phyloP scores from a whole-genome alignment of 176 grass and related monocot species.

The Oropetium thomaeum region DNA sequence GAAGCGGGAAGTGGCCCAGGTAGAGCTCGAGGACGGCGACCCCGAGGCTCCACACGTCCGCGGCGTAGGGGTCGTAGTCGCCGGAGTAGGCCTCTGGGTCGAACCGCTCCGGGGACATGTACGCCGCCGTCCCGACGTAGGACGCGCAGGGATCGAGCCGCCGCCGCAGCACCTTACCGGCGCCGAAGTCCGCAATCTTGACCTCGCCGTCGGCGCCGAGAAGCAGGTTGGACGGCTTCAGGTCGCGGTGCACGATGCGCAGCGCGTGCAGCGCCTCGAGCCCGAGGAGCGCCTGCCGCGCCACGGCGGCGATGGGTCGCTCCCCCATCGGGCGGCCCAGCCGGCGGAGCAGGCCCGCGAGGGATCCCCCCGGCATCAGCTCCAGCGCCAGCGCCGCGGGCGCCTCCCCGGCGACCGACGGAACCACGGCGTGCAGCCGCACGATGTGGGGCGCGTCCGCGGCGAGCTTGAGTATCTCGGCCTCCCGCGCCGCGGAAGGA shows the following conservation, averaged over 20 bases:
- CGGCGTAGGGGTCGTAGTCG: conserved; percentile 90
- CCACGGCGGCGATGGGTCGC: conserved; percentile 61
- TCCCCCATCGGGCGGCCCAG: conserved; percentile 51
- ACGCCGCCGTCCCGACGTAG: conserved; percentile 80
- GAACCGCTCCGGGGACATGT: conserved; percentile 92
- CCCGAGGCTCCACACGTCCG: conserved; percentile 83
- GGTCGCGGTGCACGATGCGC: conserved; percentile 77
- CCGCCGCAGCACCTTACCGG: conserved; percentile 67
- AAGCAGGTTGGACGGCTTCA: conserved; percentile 82
- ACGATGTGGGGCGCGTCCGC: conserved; percentile 60
- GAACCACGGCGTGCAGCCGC: conserved; percentile 54
- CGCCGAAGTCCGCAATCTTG: conserved; percentile 85
- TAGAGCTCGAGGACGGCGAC: conserved; percentile 72
- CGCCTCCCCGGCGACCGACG: conserved; percentile 23
- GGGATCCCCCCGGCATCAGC: conserved; percentile 63
- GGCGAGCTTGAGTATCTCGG: conserved; percentile 67
- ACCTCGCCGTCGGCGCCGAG: conserved; percentile 56
- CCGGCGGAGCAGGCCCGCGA: conserved; percentile 46
- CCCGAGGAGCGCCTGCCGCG: conserved; percentile 59
- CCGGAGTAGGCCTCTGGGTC: conserved; percentile 67
- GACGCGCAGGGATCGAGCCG: conserved; percentile 75
- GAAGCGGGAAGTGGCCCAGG: conserved; percentile 81
- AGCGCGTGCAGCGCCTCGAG: conserved; percentile 59
- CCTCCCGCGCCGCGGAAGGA: conserved; percentile 51
- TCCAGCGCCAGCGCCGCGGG: conserved; percentile 61